Base-by-base conservation (phyloP, 805 yeast species). In the Brettanomyces bruxellensis region DNA sequence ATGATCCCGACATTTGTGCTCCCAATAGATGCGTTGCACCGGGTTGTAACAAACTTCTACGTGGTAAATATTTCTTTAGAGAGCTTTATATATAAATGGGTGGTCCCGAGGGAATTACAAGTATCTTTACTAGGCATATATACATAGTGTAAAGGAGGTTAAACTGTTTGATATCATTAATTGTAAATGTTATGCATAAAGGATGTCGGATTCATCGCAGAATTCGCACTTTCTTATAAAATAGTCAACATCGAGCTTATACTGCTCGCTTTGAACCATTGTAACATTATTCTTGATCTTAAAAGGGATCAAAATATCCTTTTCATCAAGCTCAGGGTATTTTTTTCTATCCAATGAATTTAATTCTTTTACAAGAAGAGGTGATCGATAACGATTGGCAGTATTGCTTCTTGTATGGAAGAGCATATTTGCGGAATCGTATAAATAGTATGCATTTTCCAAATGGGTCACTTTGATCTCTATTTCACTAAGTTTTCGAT, bases 11-110 rank as follows among this genome's bases (percentile, higher is more conserved):
- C 39, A 60, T 67, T 40, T 74, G 68, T 51, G 79, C 86, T 0
- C 89, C 89, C 0, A 60, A 67, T 37, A 63, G 62, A 41, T 83
- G 91, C 57, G 78, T 81, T 34, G 85, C 76, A 2, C 48, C 55
- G 1, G 73, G 60, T 3, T 83, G 91, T 55, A 66, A 57, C 2
- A 61, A 61, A 25, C 51, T 57, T 25, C 63, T 81, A 36, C 68
- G 73, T 12, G 68, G 70, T 0, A 71, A 71, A 37, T 73, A 69
- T 45, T 71, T 70, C 23, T 80, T 83, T 60, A 69, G 71, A 30
- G 88, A 83, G 57, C 59, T 81, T 34, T 83, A 63, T 52, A 58
- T 72, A 22, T 68, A 51, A 48, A 25, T 13, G 18, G 38, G 23
- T 35, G 13, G 8, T 18, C 9, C 13, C 13, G 13, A 14, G 7